Percentiles rank a stretch among this genome's conserved stretches.
Evolutionary conservation across 1,284 basidiomycete genomes (phyloP).

Genomic region (Erythrobasidium hasegawianum): DNA sequence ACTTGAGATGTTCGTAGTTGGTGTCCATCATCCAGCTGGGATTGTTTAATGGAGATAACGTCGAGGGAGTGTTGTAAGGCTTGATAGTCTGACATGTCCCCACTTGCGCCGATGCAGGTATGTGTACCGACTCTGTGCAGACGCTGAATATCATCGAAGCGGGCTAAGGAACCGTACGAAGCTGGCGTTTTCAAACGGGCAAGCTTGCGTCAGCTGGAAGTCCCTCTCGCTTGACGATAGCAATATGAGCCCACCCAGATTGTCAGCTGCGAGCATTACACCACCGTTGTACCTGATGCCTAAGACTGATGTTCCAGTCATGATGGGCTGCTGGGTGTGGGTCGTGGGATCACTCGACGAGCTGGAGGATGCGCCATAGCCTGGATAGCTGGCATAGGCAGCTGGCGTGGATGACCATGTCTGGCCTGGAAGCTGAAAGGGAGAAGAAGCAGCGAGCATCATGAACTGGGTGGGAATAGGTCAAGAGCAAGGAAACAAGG

Average conservation of each 20-base stretch:
- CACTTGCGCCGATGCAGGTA: slow-evolving; percentile 86
- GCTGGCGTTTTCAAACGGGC: slow-evolving; percentile 56
- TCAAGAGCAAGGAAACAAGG: too few species aligned
- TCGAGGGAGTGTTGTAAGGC: slow-evolving; percentile 78
- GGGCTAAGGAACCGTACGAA: slow-evolving; percentile 93
- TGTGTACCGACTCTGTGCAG: slow-evolving; percentile 75
- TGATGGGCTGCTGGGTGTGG: slow-evolving; percentile 67
- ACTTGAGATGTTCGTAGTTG: slow-evolving; percentile 81
- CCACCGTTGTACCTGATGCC: slow-evolving; percentile 93
- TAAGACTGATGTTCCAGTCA: slow-evolving; percentile 93
- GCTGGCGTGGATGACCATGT: slow-evolving; percentile 25
- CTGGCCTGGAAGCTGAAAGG: slow-evolving; percentile 28
- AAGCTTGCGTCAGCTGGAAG: neutral
- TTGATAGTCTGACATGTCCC: slow-evolving; percentile 98
- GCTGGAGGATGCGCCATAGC: slow-evolving; percentile 10
- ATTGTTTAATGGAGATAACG: slow-evolving; percentile 52
- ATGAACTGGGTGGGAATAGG: too few species aligned
- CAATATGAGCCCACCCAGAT: slow-evolving; percentile 64
- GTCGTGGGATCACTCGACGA: slow-evolving; percentile 20
- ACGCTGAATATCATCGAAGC: slow-evolving; percentile 92
- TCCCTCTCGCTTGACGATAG: neutral
- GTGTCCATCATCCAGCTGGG: slow-evolving; percentile 64
- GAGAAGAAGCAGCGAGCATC: slow-evolving; percentile 7
- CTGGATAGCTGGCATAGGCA: slow-evolving; percentile 23
- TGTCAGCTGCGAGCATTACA: slow-evolving; percentile 99